Percentiles rank a stretch among this genome's conserved stretches.
Conservation (phyloP, 2,329 filamentous ascomycete genomes). For the Mycosphaerella sp. region DNA sequence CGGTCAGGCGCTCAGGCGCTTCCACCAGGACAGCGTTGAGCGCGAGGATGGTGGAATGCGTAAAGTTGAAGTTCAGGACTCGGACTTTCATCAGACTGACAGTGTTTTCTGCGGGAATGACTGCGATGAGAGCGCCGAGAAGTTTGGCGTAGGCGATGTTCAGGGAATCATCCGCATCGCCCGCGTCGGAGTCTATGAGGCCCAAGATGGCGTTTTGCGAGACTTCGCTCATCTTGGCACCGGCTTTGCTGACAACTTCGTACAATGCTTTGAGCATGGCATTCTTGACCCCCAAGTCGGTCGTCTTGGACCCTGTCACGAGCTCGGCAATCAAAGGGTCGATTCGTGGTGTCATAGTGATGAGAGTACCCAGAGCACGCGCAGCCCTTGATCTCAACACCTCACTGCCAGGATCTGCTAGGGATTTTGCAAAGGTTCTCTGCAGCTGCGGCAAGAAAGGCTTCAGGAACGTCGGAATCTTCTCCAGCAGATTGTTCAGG, state of each 20-base stretch:
- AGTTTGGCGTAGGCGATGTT: conserved; percentile 85
- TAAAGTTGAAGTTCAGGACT: conserved; percentile 70
- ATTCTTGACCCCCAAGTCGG: conserved; percentile 77
- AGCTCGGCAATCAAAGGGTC: conserved; percentile 90
- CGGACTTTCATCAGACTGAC: conserved; percentile 58
- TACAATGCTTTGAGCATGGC: conserved; percentile 97
- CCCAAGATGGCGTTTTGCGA: conserved; percentile 79
- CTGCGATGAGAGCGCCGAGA: conserved; percentile 82
- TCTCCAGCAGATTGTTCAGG: conserved; percentile 89
- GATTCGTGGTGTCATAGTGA: conserved; percentile 89
- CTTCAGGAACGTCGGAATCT: conserved; percentile 92
- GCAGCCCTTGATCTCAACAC: conserved; percentile 79
- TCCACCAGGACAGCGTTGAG: conserved; percentile 86
- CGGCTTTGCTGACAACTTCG: conserved; percentile 92
- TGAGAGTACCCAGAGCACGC: conserved; percentile 87
- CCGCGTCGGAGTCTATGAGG: conserved; percentile 78
- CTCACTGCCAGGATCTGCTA: conserved; percentile 90
- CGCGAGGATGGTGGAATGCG: conserved; percentile 70
- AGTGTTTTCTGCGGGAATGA: conserved; percentile 67
- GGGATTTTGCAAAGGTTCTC: conserved; percentile 90
- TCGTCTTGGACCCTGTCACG: conserved; percentile 89
- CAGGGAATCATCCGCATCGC: conserved; percentile 65
- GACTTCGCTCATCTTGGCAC: conserved; percentile 86
- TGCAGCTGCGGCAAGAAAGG: conserved; percentile 96
- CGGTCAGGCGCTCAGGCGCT: conserved; percentile 62